Conservation (phyloP, 2,329 filamentous ascomycete species). For the Ceratocystis smalleyi region DNA sequence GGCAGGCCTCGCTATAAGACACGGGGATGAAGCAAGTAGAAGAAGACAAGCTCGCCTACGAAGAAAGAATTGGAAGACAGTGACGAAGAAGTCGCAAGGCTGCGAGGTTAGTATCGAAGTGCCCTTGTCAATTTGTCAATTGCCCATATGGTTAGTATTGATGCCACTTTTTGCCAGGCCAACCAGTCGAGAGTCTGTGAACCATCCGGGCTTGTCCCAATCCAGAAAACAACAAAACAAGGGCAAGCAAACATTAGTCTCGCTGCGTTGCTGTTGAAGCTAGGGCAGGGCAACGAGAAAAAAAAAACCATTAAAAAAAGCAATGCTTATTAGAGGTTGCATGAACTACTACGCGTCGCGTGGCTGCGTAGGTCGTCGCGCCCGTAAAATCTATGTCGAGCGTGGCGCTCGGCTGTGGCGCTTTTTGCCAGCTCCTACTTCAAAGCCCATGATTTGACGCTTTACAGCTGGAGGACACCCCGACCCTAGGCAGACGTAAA, state of each 20-base stretch:
- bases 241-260: not conserved
- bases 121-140: not conserved
- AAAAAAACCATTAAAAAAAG: not conserved
- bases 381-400: no score
- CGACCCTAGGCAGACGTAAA: no score
- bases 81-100: no score
- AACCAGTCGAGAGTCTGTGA: not conserved
- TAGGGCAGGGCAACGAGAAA: not conserved
- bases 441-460: no score
- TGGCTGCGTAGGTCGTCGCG: no score
- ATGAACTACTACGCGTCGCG: not conserved
- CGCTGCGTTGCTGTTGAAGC: not conserved
- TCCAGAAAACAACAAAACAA: not conserved
- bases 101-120: not conserved
- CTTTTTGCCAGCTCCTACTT: not conserved
- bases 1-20: no score
- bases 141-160: not conserved
- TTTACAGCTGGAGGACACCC: no score
- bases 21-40: no score
- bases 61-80: no score
- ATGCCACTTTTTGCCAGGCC: conserved; percentile 6
- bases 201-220: not conserved
- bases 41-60: no score
- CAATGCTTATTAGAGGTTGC: not conserved
- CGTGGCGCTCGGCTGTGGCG: not conserved